These are phyloP conservation scores for Perilla frutescens DNA, from an alignment of 257 asterid genomes.

Conservation along the genomic window DNA sequence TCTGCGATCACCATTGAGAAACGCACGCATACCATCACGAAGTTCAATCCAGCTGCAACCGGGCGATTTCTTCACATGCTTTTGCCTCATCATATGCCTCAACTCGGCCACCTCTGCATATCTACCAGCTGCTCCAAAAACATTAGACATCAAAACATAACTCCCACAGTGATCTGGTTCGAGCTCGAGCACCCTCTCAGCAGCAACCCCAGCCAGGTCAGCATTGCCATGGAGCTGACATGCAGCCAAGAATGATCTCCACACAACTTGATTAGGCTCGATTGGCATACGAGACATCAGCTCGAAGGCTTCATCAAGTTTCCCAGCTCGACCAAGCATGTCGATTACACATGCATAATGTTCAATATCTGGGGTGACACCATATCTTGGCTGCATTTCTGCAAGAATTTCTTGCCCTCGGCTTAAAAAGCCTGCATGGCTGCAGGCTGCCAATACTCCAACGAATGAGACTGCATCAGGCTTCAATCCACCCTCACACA, in stretches of 20 bases:
- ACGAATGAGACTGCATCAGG: constrained; percentile 81
- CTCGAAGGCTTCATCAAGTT: constrained; percentile 68
- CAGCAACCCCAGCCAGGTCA: constrained; percentile 67
- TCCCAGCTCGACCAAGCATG: constrained; percentile 89
- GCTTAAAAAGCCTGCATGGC: constrained; percentile 71
- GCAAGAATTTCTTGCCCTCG: constrained; percentile 64
- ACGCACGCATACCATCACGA: constrained; percentile 62
- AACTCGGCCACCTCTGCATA: constrained; percentile 71
- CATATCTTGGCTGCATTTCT: constrained; percentile 60
- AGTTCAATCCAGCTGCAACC: constrained; percentile 95
- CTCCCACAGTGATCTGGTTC: constrained; percentile 81
- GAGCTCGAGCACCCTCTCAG: constrained; percentile 56
- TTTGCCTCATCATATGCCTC: constrained; percentile 71
- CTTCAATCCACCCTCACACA: constrained; percentile 61
- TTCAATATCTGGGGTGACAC: constrained; percentile 63
- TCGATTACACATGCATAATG: constrained; percentile 84
- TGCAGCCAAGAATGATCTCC: constrained; percentile 86
- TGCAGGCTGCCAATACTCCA: constrained; percentile 81
- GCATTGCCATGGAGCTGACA: constrained; percentile 74
- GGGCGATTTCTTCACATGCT: constrained; percentile 79
- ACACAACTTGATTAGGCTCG: constrained; percentile 71
- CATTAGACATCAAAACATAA: constrained; percentile 76
- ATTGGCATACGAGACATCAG: constrained; percentile 63
- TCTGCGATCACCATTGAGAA: constrained; percentile 60
- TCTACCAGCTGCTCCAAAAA: constrained; percentile 77